Base-by-base conservation (phyloP, 352 stramenopile genomes). In the Globisporangium uncinulatum region DNA sequence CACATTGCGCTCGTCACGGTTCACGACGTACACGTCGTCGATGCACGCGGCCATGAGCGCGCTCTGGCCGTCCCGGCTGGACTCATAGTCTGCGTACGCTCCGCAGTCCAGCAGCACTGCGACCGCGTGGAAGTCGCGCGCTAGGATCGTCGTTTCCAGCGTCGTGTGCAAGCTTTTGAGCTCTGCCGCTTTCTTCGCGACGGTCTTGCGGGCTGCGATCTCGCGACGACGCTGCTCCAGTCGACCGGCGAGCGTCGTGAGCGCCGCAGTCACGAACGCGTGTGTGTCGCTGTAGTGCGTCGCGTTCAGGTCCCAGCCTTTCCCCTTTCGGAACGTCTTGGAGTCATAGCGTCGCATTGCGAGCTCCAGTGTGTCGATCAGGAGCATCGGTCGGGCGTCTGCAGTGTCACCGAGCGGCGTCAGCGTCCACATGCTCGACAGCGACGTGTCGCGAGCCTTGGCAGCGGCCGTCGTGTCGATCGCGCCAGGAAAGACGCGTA, bases 11-110 rank as follows among this genome's bases (percentile, higher is more conserved):
- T 63, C 61, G 31, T 93, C 83, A 5, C 21, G 44, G 24, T 93
- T 90, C 20, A 62, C 42, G 6, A 90, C 61, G 37, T 86, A 88
- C 6, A 64, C 10, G 44, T 93, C 83, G 14, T 89, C 67, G 2
- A 78, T 58, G 39, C 78, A 89, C 19, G 79, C 74, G 1, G 66
- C 73, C 67, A 81, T 80, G 4, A 90, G 61, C 2, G 66, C 65
- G 6, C 80, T 79, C 21, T 78, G 24, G 2, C 63, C 80, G 5
- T 59, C 66, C 8, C 37, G 13, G 19, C 39, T 59, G 1, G 83
- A 90, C 49, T 86, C 81, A 29, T 86, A 83, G 57, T 93, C 83
- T 7, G 77, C 71, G 36, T 81, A 87, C 4, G 80, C 80, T 6
- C 81, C 77, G 7, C 69, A 61, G 47, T 88, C 77, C n/a, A 90